Percentiles rank a stretch among this genome's conserved stretches.
phyloP scores from a whole-genome alignment of 768 basidiomycete species.

The Fomitopsis serialis region DNA sequence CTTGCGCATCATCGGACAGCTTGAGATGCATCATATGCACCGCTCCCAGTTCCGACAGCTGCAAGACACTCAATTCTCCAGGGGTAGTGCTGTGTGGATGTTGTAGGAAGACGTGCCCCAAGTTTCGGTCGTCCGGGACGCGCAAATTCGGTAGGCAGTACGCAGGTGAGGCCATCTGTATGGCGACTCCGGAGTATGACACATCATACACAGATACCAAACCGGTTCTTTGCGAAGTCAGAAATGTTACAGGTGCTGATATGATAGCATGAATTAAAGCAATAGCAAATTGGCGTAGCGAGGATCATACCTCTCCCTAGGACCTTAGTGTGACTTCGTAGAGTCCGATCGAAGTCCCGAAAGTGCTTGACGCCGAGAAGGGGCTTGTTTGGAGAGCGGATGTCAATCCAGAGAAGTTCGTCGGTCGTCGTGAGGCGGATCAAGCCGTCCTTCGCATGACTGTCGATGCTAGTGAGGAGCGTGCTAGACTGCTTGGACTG shows the following conservation, averaged over 20 bases:
- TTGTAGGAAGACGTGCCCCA: conserved; percentile 27
- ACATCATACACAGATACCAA: conserved; percentile 65
- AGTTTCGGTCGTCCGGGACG: conserved; percentile 21
- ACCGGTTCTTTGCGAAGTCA: conserved; percentile 55
- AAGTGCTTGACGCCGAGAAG: conserved; percentile 58
- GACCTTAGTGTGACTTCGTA: conserved; percentile 37
- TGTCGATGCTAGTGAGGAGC: conserved; percentile 51
- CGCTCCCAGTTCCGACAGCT: conserved; percentile 42
- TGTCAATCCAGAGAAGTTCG: conserved; percentile 67
- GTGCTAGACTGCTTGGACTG: conserved; percentile 28
- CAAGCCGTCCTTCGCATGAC: conserved; percentile 35
- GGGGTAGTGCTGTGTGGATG: conserved; percentile 22
- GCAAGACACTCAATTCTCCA: conserved; percentile 33
- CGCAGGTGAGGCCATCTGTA: conserved; percentile 42
- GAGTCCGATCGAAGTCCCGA: conserved; percentile 53
- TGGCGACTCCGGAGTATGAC: conserved; percentile 33
- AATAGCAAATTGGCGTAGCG: neutral
- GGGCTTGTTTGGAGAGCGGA: conserved; percentile 50
- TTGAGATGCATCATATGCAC: conserved; percentile 39
- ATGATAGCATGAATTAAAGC: neutral
- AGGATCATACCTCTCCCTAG: conserved; percentile 26
- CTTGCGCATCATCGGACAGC: conserved; percentile 10
- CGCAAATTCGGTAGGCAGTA: conserved; percentile 34
- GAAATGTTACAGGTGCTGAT: conserved; percentile 45
- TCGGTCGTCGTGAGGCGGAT: conserved; percentile 55